A percentile compares a stretch with the other conserved stretches of the same genome.
Evolutionary conservation across 169 alveolate genomes (phyloP).

Genomic region (Cyclospora cayetanensis): DNA sequence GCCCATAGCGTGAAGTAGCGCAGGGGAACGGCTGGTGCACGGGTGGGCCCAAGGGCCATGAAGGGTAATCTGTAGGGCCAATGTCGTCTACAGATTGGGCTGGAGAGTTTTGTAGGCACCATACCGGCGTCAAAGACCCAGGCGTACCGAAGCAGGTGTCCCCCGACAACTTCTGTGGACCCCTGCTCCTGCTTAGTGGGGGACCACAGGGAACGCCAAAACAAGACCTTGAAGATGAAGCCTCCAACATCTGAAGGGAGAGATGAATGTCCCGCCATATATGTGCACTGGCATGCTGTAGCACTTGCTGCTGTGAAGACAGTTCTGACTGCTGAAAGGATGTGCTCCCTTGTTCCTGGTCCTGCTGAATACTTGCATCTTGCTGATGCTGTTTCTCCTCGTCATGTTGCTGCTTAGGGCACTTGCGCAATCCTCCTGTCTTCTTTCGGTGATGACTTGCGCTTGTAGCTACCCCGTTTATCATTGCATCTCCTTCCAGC

Average conservation of each 20-base stretch:
- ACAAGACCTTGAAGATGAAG: neutral
- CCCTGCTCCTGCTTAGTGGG: neutral
- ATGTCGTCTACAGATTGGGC: neutral
- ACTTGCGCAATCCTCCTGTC: neutral
- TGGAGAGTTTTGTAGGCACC: neutral
- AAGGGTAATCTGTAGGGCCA: neutral
- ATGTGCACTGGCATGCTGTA: neutral
- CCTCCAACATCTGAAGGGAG: neutral
- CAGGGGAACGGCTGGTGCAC: conserved; percentile 24
- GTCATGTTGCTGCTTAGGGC: conserved; percentile 27
- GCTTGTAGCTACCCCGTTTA: neutral
- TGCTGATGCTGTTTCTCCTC: conserved; percentile 16
- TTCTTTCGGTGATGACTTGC: neutral
- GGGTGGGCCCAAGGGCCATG: conserved; percentile 1
- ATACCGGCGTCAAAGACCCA: neutral
- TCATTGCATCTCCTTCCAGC: neutral
- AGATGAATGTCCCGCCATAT: neutral
- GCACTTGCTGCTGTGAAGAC: neutral
- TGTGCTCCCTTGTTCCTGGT: neutral
- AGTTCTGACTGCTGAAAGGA: neutral
- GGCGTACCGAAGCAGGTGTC: neutral
- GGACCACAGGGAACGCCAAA: neutral
- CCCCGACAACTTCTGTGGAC: neutral
- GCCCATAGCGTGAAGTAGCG: neutral
- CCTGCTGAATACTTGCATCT: neutral